Base-by-base conservation (phyloP, 164 flowering plant species). In the Tinospora cordifolia region DNA sequence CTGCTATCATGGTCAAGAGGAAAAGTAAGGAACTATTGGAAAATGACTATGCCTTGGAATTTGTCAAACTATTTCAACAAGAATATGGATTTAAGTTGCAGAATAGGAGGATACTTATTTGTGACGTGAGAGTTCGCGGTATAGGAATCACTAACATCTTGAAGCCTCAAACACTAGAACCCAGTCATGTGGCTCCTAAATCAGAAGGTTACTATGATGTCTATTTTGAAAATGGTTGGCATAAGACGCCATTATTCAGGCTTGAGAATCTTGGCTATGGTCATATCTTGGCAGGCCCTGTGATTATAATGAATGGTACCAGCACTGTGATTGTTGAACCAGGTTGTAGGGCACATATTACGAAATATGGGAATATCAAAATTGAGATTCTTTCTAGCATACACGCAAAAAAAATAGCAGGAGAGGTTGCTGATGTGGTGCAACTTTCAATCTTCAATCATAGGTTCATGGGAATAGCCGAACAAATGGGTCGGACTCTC, bases 381-480 rank as follows among this genome's bases (percentile, higher is more conserved):
- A 88, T 94, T 67, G 96, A 88, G 75, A 78, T 94, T 27, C 80
- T 83, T 26, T 83, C 92, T 8, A 69, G 71, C 70, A 70, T 79
- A 41, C 80, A 67, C 73, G 69, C 72, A 0, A 80, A 75, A 15
- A 84, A 84, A 71, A 71, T 82, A 70, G 71, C 84, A 8, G 95
- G 86, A 65, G 84, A 83, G 47, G 89, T 88, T 68, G 98, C 97
- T 46, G 96, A 94, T 76, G 99, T 94, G 40, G 98, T 94, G 77
- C 98, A 87, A 71, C 93, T 94, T 44, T 92, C 98, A 30, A 94
- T 94, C 66, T 94, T 94, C 80, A 92, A 89, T 72, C 87, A 94
- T 83, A 84, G 98, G 71, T 94, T 94, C 77, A 94, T 94, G 99
- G 99, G 98, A 14, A 92, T 92, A 71, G 99, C 98, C 25, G 98